These are phyloP conservation scores for Tricharina praecox DNA, from an alignment of 495 filamentous ascomycete species.

Conservation along the genomic window DNA sequence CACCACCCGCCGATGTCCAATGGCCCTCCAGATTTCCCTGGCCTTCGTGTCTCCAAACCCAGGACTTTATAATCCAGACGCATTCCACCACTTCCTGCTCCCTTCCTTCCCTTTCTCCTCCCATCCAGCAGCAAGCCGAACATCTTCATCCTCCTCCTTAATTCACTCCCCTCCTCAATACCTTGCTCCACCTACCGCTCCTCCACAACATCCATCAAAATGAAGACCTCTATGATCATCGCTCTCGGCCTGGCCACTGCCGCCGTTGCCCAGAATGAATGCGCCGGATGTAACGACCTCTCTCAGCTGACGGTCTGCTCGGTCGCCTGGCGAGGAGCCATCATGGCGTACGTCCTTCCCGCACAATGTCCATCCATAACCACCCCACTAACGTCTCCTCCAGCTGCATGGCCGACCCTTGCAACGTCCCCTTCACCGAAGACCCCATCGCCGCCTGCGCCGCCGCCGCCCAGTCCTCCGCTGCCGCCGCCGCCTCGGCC, in stretches of 20 bases:
- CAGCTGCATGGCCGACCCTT: constrained; percentile 18
- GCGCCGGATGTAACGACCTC: constrained; percentile 14
- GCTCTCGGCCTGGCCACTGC: constrained; percentile 9
- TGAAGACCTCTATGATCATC: constrained; percentile 21
- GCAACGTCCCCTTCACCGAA: constrained; percentile 6
- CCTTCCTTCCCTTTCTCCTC: too few relatives aligned
- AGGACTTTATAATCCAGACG: too few relatives aligned
- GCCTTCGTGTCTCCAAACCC: too few relatives aligned
- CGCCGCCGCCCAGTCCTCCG: constrained; percentile 4
- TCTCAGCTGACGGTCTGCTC: constrained; percentile 10
- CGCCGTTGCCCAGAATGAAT: constrained; percentile 13
- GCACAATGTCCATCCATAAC: not conserved
- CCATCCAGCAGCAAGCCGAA: too few relatives aligned
- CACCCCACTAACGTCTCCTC: constrained; percentile 6
- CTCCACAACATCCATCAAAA: constrained; percentile 11
- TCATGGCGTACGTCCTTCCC: constrained; percentile 14
- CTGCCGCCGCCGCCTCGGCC: not conserved
- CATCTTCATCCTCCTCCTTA: not conserved
- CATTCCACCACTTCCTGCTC: too few relatives aligned
- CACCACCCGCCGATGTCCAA: too few relatives aligned
- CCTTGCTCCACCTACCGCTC: constrained; percentile 8
- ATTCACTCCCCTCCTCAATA: constrained; percentile 4
- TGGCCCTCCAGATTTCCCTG: too few relatives aligned
- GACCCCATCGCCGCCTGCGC: constrained; percentile 8
- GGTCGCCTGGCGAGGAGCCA: constrained; percentile 16